Evolutionary conservation across 768 basidiomycete genomes (phyloP), one percentile per base, ranked within the genome.

Genomic region (Termitomyces sp.): DNA sequence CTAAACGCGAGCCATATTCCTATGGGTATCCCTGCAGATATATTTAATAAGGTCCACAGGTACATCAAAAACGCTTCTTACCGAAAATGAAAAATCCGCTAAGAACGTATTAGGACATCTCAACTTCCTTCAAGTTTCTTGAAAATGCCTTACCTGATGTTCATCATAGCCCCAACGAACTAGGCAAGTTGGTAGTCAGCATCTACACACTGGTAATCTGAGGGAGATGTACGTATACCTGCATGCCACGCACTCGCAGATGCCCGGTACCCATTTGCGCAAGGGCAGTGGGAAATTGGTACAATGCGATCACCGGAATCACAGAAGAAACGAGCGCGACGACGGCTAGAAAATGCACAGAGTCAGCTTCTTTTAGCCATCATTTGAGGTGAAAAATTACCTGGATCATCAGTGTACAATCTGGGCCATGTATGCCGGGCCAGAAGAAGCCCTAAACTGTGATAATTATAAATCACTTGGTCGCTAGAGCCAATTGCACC

Each of bases 251-350:
- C 0, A 93, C 88, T 37, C 95, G 80, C 54, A 98, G 77, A 59
- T 95, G 82, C 3, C 92, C 94, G 8, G 77, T 81, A 0, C 82
- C 77, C 8, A 93, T 81, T 0, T 80, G 84, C 3, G 78, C 67
- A 9, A 83, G 74, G 1, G 86, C 91, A 63, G 98, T 95, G 54
- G 93, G 86, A 4, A 95, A 82, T 70, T 96, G 89, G 77, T 85
- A 89, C 23, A 89, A 72, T 7, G 86, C 83, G 5, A 95, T 83
- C 6, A 89, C 73, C 0, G 90, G 90, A 8, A 93, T 67, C 55
- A 93, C 84, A 1, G 76, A 69, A 0, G 90, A 84, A 10, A 91
- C 86, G 9, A 86, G 68, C 1, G 58, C 42, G 11, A 89, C 80
- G 6, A 82, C 80, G 66, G 81, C 85, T 73, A 1, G 6, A 69